phyloP scores from a whole-genome alignment of 768 basidiomycete genomes.

The Macrocybe gigantea region DNA sequence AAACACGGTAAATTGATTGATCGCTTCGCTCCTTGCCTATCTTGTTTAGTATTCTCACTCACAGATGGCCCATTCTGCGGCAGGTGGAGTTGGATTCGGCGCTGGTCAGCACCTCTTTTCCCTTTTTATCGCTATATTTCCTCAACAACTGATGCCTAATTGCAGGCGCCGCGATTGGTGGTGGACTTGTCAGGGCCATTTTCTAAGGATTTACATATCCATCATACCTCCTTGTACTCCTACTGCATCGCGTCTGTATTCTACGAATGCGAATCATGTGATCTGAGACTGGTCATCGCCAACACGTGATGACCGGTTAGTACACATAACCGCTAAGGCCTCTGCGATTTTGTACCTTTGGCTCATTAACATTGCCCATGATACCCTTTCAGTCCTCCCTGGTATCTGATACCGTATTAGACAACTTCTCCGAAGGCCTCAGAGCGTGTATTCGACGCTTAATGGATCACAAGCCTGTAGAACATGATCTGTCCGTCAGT shows the following conservation, averaged over 20 bases:
- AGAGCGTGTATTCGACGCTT: background rate
- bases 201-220: constrained; percentile 13
- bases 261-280: no score
- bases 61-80: constrained; percentile 55
- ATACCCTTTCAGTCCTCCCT: no score
- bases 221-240: background rate
- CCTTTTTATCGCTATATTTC: background rate
- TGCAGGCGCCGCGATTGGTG: constrained; percentile 27
- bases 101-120: constrained; percentile 42
- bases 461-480: background rate
- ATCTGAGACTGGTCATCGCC: no score
- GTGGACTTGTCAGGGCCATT: constrained; percentile 27
- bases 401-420: no score
- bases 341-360: no score
- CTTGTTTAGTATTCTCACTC: background rate
- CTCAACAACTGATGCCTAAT: background rate
- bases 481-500: background rate
- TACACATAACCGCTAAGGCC: no score
- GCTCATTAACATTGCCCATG: no score
- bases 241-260: background rate
- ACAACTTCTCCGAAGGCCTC: background rate
- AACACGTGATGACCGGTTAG: no score
- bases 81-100: constrained; percentile 73
- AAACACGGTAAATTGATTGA: constrained; percentile 40
- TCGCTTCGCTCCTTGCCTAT: background rate